phyloP scores from a whole-genome alignment of 2,329 filamentous ascomycete genomes.

The Acarospora socialis region DNA sequence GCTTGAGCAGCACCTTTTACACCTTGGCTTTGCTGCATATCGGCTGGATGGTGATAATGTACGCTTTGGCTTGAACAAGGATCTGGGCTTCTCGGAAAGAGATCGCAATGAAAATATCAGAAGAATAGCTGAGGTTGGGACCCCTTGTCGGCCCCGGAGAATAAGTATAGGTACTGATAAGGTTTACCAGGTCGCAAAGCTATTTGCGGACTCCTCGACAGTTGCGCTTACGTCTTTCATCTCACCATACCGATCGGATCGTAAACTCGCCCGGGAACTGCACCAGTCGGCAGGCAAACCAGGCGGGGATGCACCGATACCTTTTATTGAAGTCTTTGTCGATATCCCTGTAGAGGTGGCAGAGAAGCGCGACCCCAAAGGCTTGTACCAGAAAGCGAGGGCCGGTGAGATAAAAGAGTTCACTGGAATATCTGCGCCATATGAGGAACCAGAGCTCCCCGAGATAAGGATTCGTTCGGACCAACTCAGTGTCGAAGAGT shows the following conservation, averaged over 20 bases:
- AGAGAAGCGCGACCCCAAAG: constrained; percentile 92
- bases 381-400: constrained; percentile 91
- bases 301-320: constrained; percentile 49
- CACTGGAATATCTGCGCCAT: constrained; percentile 87
- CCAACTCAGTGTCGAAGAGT: constrained; percentile 73
- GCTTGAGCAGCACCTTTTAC: constrained; percentile 90
- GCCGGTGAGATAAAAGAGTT: constrained; percentile 94
- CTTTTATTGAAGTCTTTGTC: constrained; percentile 88
- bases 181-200: constrained; percentile 54
- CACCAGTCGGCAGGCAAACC: constrained; percentile 48
- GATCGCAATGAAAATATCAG: constrained; percentile 98
- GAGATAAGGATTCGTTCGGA: constrained; percentile 81
- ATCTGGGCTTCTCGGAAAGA: constrained; percentile 83
- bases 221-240: constrained; percentile 94
- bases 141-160: background rate
- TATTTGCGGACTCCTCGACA: constrained; percentile 82
- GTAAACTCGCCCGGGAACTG: constrained; percentile 64
- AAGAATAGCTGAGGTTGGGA: constrained; percentile 60
- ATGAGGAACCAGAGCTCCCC: constrained; percentile 73
- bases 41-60: constrained; percentile 96
- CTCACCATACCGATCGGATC: constrained; percentile 81
- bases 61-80: constrained; percentile 94
- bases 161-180: background rate
- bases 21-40: constrained; percentile 71
- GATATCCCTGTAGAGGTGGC: constrained; percentile 85